Conservation (phyloP, 2,329 filamentous ascomycete species). For the Pseudophaeomoniella oleicola region DNA sequence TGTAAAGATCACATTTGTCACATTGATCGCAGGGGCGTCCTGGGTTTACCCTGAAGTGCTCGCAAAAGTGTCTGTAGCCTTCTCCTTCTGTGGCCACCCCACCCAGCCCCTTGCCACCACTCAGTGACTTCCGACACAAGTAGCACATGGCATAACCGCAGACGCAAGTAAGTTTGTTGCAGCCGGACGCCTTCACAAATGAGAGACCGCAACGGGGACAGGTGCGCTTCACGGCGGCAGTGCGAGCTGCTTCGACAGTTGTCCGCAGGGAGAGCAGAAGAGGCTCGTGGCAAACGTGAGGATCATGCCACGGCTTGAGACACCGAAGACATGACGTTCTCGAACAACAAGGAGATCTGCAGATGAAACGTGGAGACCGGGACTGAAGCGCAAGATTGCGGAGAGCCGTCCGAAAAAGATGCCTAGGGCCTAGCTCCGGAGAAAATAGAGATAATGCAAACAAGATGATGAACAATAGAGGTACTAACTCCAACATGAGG, state of each 20-base stretch:
- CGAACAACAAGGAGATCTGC: constrained; percentile 53
- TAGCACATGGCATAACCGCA: constrained; percentile 99
- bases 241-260: constrained; percentile 84
- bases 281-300: constrained; percentile 81
- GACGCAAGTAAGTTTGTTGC: constrained; percentile 91
- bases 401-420: constrained; percentile 41
- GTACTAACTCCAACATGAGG: constrained; percentile 28
- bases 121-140: constrained; percentile 62
- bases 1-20: constrained; percentile 59
- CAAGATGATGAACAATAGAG: constrained; percentile 38
- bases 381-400: constrained; percentile 54
- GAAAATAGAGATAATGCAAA: constrained; percentile 38
- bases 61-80: constrained; percentile 89
- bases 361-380: constrained; percentile 64
- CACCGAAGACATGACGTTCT: constrained; percentile 70
- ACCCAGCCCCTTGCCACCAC: constrained; percentile 9
- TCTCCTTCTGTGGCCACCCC: constrained; percentile 35
- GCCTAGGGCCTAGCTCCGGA: constrained; percentile 28
- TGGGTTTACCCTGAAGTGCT: constrained; percentile 76
- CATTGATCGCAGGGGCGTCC: constrained; percentile 66
- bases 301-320: constrained; percentile 68
- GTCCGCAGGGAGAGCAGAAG: constrained; percentile 69
- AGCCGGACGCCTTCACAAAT: constrained; percentile 86
- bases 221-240: constrained; percentile 83
- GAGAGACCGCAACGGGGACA: constrained; percentile 83